These are phyloP conservation scores for Corchorus olitorius DNA, from an alignment of 345 rosid genomes.

Conservation along the genomic window DNA sequence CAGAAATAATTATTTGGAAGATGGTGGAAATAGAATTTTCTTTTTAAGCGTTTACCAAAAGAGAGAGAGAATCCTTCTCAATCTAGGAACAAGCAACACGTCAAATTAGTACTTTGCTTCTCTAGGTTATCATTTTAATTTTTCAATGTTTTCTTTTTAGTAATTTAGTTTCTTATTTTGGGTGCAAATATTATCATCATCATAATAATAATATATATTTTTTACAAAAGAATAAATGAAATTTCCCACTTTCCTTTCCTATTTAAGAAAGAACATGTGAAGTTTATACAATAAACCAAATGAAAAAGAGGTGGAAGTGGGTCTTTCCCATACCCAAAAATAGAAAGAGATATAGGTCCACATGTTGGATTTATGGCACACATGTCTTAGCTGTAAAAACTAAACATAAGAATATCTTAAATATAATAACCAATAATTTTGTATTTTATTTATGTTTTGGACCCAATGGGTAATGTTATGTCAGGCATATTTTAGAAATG, in stretches of 20 bases:
- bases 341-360: not conserved
- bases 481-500: not conserved
- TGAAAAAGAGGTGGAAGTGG: not conserved
- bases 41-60: constrained; percentile 8
- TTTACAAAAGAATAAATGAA: not conserved
- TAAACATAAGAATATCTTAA: not conserved
- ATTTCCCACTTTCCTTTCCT: not conserved
- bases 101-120: not conserved
- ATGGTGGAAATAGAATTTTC: not conserved
- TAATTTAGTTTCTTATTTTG: not conserved
- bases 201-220: not conserved
- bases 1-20: constrained; percentile 3
- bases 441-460: not conserved
- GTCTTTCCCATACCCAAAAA: not conserved
- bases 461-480: not conserved
- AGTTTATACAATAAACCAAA: not conserved
- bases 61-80: constrained; percentile 1
- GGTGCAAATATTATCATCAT: not conserved
- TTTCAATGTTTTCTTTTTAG: not conserved
- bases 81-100: constrained; percentile 10
- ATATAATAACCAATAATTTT: not conserved
- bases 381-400: constrained; percentile 14
- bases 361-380: constrained; percentile 6
- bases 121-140: not conserved
- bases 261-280: not conserved